Percentiles rank a stretch among this genome's conserved stretches.
Conservation (phyloP, 169 alveolate genomes). For the Plasmodium fragile region DNA sequence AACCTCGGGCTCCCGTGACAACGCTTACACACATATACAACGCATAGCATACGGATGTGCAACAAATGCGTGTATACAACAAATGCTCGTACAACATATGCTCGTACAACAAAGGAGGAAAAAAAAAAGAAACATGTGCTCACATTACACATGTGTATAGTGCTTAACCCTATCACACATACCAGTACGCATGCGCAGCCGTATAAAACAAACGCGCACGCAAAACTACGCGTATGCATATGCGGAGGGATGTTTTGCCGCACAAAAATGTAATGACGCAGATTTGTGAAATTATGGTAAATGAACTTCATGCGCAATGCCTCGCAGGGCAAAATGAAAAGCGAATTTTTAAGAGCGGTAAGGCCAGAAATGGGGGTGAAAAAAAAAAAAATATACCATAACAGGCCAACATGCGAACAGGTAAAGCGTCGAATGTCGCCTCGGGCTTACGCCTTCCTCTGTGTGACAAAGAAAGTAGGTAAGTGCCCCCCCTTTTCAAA, state of each 20-base stretch:
- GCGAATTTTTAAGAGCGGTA: background rate
- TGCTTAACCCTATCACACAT: background rate
- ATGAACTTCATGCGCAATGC: background rate
- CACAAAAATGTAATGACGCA: background rate
- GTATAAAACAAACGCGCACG: background rate
- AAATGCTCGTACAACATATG: background rate
- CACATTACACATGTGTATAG: background rate
- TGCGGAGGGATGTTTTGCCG: background rate
- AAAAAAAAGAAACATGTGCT: background rate
- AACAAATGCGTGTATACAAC: background rate
- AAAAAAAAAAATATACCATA: no score
- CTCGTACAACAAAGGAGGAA: no score
- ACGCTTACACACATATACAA: background rate
- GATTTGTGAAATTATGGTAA: background rate
- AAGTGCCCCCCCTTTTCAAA: background rate
- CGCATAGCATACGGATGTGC: background rate
- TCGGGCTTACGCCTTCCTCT: background rate
- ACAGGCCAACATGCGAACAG: background rate
- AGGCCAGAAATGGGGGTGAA: background rate
- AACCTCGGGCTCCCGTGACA: background rate
- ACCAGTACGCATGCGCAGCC: background rate
- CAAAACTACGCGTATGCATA: background rate
- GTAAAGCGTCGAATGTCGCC: background rate
- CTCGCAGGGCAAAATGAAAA: slow-evolving; percentile 5
- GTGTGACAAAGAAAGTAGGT: background rate